These are phyloP conservation scores for Rutstroemia sp. DNA, from an alignment of 2,329 filamentous ascomycete species.

Conservation along the genomic window DNA sequence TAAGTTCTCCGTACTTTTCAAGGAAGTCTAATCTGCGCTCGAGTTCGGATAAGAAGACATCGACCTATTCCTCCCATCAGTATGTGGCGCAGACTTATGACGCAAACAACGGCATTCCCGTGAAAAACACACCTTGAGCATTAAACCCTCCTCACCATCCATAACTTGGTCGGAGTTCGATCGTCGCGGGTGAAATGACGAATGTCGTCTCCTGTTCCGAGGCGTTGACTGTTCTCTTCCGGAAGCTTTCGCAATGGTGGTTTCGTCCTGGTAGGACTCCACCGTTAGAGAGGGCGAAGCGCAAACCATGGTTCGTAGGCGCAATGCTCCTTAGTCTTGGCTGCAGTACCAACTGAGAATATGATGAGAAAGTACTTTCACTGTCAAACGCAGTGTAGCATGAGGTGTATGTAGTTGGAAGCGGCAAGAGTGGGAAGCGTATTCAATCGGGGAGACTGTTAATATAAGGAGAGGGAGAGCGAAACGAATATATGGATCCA, in stretches of 20 bases:
- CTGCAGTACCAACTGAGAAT: background rate
- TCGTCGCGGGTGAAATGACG: slow-evolving; percentile 46
- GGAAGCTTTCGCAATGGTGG: slow-evolving; percentile 15
- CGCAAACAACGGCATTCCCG: background rate
- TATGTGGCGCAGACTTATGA: background rate
- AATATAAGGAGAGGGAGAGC: too few relatives aligned
- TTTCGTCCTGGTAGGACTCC: slow-evolving; percentile 25
- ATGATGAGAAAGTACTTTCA: background rate
- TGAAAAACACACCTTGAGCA: slow-evolving; percentile 44
- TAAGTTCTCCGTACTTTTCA: slow-evolving; percentile 78
- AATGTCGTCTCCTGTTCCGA: slow-evolving; percentile 39
- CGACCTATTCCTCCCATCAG: slow-evolving; percentile 44
- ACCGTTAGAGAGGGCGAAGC: slow-evolving; percentile 28
- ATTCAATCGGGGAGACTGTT: too few relatives aligned
- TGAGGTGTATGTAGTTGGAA: background rate
- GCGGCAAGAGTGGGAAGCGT: too few relatives aligned
- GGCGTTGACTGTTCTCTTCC: slow-evolving; percentile 18
- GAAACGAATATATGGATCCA: too few relatives aligned
- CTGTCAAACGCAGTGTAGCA: background rate
- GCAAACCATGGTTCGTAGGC: slow-evolving; percentile 24
- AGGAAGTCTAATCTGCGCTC: slow-evolving; percentile 81
- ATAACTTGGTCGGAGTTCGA: slow-evolving; percentile 53
- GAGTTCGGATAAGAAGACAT: slow-evolving; percentile 76
- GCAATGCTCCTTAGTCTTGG: background rate
- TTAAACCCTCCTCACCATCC: slow-evolving; percentile 54